Percentiles rank a stretch among this genome's conserved stretches.
Conservation (phyloP, 164 flowering plant species). For the Piper betle region DNA sequence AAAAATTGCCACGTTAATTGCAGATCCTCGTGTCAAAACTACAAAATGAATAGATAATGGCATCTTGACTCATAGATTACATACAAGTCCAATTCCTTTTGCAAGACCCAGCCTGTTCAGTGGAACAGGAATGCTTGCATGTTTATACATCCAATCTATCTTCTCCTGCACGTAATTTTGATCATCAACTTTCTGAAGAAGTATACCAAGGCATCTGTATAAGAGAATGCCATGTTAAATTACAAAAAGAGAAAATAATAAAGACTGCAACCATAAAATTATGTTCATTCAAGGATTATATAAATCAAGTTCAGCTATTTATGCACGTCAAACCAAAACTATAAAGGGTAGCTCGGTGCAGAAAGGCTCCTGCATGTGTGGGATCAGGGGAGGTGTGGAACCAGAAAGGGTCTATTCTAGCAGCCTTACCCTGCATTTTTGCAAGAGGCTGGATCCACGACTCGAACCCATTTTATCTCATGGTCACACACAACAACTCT, state of each 20-base stretch:
- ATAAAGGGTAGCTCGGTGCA: too few species aligned
- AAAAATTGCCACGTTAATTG: not conserved
- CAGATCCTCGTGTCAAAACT: not conserved
- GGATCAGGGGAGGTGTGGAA: too few species aligned
- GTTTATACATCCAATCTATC: conserved; percentile 85
- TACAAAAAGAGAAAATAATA: too few species aligned
- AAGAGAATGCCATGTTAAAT: not conserved
- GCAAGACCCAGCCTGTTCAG: conserved; percentile 87
- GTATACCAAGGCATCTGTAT: conserved; percentile 77
- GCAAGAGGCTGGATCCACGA: too few species aligned
- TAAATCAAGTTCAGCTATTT: too few species aligned
- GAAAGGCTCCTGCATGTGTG: too few species aligned
- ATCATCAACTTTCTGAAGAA: conserved; percentile 81
- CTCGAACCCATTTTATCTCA: too few species aligned
- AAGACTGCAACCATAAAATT: not conserved
- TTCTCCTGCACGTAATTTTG: conserved; percentile 58
- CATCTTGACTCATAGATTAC: not conserved
- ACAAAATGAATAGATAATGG: not conserved
- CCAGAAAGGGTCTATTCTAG: too few species aligned
- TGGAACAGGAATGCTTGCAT: conserved; percentile 64
- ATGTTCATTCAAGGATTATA: too few species aligned
- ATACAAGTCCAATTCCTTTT: conserved; percentile 96
- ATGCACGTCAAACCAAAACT: too few species aligned
- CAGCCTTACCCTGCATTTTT: too few species aligned
- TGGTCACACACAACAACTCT: too few species aligned